Evolutionary conservation across 1,284 basidiomycete species (phyloP), one percentile per base, ranked within the genome.

Genomic region (Cutaneotrichosporon sp.): DNA sequence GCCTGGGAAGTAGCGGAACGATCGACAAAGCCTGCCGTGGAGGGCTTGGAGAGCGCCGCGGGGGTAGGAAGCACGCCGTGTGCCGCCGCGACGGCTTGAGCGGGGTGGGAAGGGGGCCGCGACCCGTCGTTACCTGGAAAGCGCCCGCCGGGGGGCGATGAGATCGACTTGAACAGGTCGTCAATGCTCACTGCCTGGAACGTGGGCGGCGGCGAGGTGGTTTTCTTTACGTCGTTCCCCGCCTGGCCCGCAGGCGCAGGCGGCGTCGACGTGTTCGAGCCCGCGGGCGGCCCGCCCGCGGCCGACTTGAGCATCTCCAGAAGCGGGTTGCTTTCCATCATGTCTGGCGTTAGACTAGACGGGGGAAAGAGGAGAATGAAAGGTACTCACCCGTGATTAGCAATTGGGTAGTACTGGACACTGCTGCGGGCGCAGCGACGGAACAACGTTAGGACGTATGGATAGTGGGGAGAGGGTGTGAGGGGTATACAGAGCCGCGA

Each of bases 291-390:
- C 1, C 59, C 54, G 14, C 59, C 49, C 1, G 52, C 42, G 9
- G 65, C 58, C 21, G 61, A 55, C 45, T 69, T 67, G 34, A 72
- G 63, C 68, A 72, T 72, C 12, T 64, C 64, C 37, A 72, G 59
- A 13, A 72, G 62, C 15, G 61, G 60, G 45, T 66, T 66, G 48
- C 63, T 65, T 37, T 63, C 59, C 63, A 67, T 67, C 30, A 17
- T 64, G 57, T 8, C n/a, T 9, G 37, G n/a, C 17, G 49, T n/a
- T 15, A 33, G 20, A 7, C 10, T 3, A 12, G 17, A 34, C 17
- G 8, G 12, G 23, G 14, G 17, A 15, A 14, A 8, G 20, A 8
- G 14, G 14, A 15, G 13, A 30, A 8, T 15, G 37, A 7, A 39
- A 4, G 8, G 26, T 26, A 17, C 38, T 34, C 5, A 33, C 45